phyloP scores from a whole-genome alignment of 129 eudicot species.

The Smallanthus sonchifolius region DNA sequence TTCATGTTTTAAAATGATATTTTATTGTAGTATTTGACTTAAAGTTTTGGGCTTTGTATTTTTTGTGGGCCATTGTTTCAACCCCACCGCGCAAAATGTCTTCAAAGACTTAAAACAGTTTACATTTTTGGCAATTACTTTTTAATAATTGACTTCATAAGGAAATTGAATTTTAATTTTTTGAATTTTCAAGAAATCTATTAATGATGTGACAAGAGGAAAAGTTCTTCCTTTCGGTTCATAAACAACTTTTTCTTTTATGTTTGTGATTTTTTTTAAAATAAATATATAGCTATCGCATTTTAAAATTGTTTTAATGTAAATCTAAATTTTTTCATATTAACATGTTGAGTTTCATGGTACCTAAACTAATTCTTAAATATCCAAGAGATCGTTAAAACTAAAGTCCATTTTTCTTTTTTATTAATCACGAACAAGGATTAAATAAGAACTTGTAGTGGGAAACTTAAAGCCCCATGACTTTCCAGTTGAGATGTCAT shows the following conservation, averaged over 20 bases:
- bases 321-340: not conserved
- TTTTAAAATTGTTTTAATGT: not conserved
- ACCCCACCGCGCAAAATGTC: not conserved
- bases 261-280: not conserved
- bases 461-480: no score
- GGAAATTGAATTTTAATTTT: not conserved
- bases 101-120: no score
- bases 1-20: not conserved
- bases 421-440: no score
- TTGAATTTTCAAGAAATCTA: not conserved
- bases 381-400: not conserved
- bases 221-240: not conserved
- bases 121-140: no score
- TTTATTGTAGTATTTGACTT: not conserved
- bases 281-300: not conserved
- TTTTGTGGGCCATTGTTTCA: constrained; percentile 3
- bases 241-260: not conserved
- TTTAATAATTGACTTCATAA: not conserved
- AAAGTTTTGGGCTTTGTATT: not conserved
- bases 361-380: no score
- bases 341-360: not conserved
- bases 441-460: no score
- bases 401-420: not conserved
- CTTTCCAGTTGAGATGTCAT: no score
- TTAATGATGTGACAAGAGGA: constrained; percentile 11